phyloP scores from a whole-genome alignment of 176 grass and related monocot genomes.

The Elaeis guineensis region DNA sequence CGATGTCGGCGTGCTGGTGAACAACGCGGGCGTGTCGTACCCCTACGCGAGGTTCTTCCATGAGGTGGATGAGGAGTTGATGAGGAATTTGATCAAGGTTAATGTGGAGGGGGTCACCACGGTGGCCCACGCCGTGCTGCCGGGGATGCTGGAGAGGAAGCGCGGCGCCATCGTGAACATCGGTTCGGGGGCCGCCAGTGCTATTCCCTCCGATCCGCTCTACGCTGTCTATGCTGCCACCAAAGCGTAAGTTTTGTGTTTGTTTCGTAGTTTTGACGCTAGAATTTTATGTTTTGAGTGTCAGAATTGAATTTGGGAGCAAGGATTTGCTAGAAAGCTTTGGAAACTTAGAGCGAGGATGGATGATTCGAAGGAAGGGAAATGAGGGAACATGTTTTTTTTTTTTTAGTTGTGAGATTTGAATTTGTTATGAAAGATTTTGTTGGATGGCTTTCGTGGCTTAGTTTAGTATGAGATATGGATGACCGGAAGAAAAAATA shows the following conservation, averaged over 20 bases:
- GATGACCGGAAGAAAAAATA: no score
- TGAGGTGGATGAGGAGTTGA: slow-evolving; percentile 31
- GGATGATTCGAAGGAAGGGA: no score
- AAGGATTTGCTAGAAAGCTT: no score
- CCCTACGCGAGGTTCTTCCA: slow-evolving; percentile 38
- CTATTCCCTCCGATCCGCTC: slow-evolving; percentile 38
- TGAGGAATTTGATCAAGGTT: slow-evolving; percentile 28
- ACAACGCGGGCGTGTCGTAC: slow-evolving; percentile 40
- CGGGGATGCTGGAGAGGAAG: slow-evolving; percentile 26
- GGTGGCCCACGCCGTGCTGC: slow-evolving; percentile 38
- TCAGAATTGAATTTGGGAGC: no score
- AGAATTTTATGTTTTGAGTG: no score
- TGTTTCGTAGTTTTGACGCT: neutral
- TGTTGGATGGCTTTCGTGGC: no score
- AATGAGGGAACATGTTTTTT: no score
- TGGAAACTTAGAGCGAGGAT: no score
- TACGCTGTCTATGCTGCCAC: slow-evolving; percentile 40
- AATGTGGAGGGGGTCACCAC: slow-evolving; percentile 31
- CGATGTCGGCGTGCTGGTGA: slow-evolving; percentile 51
- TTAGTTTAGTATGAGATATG: no score
- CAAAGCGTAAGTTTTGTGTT: slow-evolving; percentile 16
- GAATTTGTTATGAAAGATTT: no score
- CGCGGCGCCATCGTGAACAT: slow-evolving; percentile 52
- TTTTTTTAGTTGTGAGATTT: no score
- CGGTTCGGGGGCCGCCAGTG: slow-evolving; percentile 27